Conservation (phyloP, 1,284 basidiomycete genomes). For the Cutaneotrichosporon mucoides region DNA sequence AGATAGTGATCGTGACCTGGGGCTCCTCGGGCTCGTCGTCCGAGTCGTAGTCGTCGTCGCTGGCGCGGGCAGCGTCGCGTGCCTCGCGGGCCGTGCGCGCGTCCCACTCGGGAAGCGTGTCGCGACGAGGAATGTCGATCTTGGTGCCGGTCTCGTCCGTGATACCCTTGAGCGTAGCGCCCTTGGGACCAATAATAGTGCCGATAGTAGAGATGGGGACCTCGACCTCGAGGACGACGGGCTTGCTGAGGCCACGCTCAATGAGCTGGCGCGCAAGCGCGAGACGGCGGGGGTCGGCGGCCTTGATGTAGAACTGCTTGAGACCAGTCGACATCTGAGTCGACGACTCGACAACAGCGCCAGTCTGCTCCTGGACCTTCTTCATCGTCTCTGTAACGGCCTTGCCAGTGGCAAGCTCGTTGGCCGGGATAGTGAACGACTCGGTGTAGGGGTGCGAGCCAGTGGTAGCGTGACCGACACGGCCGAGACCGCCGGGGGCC, state of each 20-base stretch:
- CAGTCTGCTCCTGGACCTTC: constrained; percentile 78
- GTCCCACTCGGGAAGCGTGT: constrained; percentile 46
- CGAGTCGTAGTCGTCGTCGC: constrained; percentile 38
- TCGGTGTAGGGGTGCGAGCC: constrained; percentile 54
- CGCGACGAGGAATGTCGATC: constrained; percentile 85
- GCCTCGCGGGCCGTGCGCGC: constrained; percentile 26
- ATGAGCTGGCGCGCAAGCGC: constrained; percentile 81
- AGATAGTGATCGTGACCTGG: constrained; percentile 76
- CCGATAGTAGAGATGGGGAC: constrained; percentile 87
- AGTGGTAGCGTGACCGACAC: constrained; percentile 37
- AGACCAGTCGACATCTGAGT: constrained; percentile 81
- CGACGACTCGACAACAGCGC: constrained; percentile 87
- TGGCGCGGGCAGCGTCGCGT: constrained; percentile 8
- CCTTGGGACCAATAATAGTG: constrained; percentile 88
- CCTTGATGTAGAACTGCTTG: constrained; percentile 85
- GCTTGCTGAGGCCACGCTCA: constrained; percentile 68
- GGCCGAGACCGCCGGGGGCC: constrained; percentile 45
- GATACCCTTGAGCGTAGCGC: constrained; percentile 85
- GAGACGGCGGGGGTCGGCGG: constrained; percentile 79
- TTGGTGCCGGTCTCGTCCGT: constrained; percentile 77
- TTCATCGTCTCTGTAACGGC: constrained; percentile 80
- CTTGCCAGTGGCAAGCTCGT: constrained; percentile 48
- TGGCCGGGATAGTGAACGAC: constrained; percentile 58
- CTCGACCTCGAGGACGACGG: constrained; percentile 62
- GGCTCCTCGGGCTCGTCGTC: constrained; percentile 68